Conservation (phyloP, 2,329 filamentous ascomycete genomes). For the Sclerotinia subarctica region DNA sequence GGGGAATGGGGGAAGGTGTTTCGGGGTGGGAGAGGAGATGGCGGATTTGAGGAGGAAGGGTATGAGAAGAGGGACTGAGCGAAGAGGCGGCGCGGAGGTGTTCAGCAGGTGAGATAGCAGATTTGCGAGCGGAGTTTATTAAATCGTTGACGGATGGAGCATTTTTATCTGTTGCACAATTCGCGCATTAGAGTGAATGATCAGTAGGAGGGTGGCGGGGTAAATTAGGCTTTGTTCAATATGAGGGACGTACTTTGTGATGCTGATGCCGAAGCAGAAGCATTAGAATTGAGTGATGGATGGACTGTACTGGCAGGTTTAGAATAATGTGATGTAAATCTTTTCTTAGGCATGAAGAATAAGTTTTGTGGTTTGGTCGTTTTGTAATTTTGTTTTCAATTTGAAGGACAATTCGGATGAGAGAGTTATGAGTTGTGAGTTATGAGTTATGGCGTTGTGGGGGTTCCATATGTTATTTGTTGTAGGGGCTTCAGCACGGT, state of each 20-base stretch:
- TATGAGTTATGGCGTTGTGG: neutral
- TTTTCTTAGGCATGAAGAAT: slow-evolving; percentile 60
- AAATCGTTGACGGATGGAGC: slow-evolving; percentile 55
- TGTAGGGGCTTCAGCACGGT: neutral
- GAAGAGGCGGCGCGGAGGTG: slow-evolving; percentile 26
- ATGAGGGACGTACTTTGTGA: slow-evolving; percentile 26
- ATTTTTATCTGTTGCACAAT: slow-evolving; percentile 7
- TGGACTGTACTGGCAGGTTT: slow-evolving; percentile 57
- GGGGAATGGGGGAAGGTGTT: slow-evolving; percentile 46
- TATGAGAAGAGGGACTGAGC: slow-evolving; percentile 41
- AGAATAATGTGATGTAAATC: slow-evolving; percentile 53
- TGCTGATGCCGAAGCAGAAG: slow-evolving; percentile 37
- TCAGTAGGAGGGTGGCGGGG: neutral
- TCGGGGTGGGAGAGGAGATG: slow-evolving; percentile 59
- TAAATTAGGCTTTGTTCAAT: slow-evolving; percentile 16
- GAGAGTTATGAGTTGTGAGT: neutral
- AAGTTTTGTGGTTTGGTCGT: no score
- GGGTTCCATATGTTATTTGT: neutral
- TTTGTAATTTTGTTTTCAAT: neutral
- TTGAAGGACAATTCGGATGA: neutral
- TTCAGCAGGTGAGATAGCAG: slow-evolving; percentile 37
- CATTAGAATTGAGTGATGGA: slow-evolving; percentile 43
- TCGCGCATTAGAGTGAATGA: neutral
- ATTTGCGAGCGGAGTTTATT: slow-evolving; percentile 54
- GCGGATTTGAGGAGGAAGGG: slow-evolving; percentile 57